Evolutionary conservation across 176 grass and related monocot species (phyloP), one percentile per base, ranked within the genome.

Genomic region (Puya raimondii): DNA sequence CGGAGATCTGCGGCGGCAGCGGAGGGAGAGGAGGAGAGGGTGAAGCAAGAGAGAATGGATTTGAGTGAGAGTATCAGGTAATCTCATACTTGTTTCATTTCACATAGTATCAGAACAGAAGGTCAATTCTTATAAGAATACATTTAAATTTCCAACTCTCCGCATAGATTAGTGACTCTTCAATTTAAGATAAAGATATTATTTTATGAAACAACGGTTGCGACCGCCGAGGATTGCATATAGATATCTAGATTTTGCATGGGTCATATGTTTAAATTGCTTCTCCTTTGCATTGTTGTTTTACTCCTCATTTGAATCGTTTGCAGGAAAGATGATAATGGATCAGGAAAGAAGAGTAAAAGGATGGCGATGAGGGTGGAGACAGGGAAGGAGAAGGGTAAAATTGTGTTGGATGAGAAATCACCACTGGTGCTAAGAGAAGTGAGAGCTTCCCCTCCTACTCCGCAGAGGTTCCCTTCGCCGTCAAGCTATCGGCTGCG

Each of bases 381-480:
- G 63, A 59, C 83, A 50, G 79, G 42, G 53, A 88, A 83, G 70
- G 80, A 65, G 50, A 87, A 73, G 27, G 20, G 26, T 9, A 52
- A 58, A 12, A 70, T 47, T 10, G 72, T 66, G 51, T 20, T 70
- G 2, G 74, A 47, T 23, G 72, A 82, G 79, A 85, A 80, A 53
- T 51, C 68, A 64, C n/a, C 51, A 64, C 61, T 57, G 76, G 80
- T 84, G 72, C 58, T 90, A 48, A 99, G 76, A 51, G 89, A 99
- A 78, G 87, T 90, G 65, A 86, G 86, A 76, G 94, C 86, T 7
- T 82, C 74, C 65, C 94, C 94, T 22, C 94, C 94, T 1, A 99
- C 94, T 53, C 94, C 89, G 0, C 89, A 93, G 56, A 82, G 87
- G 48, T 90, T 99, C 77, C 84, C 86, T 70, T 91, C 89, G 3